phyloP scores from a whole-genome alignment of 768 basidiomycete genomes.

The Pholiota molesta region DNA sequence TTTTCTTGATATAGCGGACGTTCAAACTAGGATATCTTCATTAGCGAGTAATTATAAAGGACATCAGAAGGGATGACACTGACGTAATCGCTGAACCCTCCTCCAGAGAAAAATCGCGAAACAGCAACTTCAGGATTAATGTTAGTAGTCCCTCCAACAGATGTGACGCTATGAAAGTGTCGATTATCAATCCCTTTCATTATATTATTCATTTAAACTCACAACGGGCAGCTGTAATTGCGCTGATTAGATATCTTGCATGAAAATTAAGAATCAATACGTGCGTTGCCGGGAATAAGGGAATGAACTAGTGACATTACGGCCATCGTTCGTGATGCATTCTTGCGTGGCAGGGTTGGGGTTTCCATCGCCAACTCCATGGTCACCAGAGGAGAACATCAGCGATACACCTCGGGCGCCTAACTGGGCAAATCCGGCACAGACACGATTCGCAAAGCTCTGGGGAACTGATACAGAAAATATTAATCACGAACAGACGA shows the following conservation, averaged over 20 bases:
- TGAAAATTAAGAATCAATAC: conserved; percentile 12
- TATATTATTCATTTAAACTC: conserved; percentile 17
- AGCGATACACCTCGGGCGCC: conserved; percentile 59
- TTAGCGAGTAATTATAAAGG: neutral
- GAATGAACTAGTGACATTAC: conserved; percentile 53
- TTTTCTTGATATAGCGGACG: conserved; percentile 57
- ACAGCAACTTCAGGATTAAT: conserved; percentile 61
- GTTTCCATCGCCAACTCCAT: conserved; percentile 67
- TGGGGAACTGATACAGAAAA: neutral
- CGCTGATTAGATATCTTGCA: neutral
- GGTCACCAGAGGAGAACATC: conserved; percentile 65
- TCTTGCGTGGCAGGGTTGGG: conserved; percentile 48
- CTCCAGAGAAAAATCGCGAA: conserved; percentile 58
- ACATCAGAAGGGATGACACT: conserved; percentile 24
- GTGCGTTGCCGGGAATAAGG: conserved; percentile 60
- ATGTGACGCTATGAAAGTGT: conserved; percentile 53
- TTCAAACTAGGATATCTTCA: conserved; percentile 40
- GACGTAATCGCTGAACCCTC: conserved; percentile 75
- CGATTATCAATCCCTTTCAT: too few species aligned
- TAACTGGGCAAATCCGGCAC: conserved; percentile 60
- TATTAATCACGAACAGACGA: neutral
- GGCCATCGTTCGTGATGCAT: conserved; percentile 62
- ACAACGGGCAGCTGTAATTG: conserved; percentile 51
- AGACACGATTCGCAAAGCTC: conserved; percentile 32
- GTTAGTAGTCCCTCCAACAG: conserved; percentile 66